Evolutionary conservation across 2,329 filamentous ascomycete genomes (phyloP).

Genomic region (Mariannaea sp.): DNA sequence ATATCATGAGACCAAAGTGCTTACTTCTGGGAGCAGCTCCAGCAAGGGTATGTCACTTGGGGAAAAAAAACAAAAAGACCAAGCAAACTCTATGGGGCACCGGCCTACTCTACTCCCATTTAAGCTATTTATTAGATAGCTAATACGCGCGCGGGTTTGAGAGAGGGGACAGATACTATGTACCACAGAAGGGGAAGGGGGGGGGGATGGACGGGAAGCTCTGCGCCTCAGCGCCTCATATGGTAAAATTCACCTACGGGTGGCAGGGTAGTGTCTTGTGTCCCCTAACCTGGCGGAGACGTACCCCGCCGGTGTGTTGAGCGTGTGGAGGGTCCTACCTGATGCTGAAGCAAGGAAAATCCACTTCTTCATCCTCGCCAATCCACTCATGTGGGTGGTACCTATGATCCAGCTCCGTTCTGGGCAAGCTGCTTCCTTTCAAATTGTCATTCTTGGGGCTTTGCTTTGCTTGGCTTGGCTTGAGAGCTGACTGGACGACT

Average conservation of each 20-base stretch:
- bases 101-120: too few species aligned
- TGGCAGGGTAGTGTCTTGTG: background rate
- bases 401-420: background rate
- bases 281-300: constrained; percentile 9
- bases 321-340: constrained; percentile 22
- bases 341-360: constrained; percentile 19
- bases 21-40: too few species aligned
- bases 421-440: background rate
- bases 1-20: too few species aligned
- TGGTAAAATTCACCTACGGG: constrained; percentile 14
- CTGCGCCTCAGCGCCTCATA: constrained; percentile 16
- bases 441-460: background rate
- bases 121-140: too few species aligned
- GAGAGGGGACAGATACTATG: too few species aligned
- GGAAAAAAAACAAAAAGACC: too few species aligned
- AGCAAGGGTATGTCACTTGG: too few species aligned
- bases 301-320: constrained; percentile 19
- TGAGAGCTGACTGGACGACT: background rate
- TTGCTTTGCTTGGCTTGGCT: constrained; percentile 9
- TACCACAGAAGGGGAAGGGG: too few species aligned
- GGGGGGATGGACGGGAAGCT: background rate
- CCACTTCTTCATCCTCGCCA: constrained; percentile 8
- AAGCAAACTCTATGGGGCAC: too few species aligned
- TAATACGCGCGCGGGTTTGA: too few species aligned
- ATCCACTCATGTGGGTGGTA: constrained; percentile 17